These are phyloP conservation scores for Cryptococcus sp. DNA, from an alignment of 1,284 basidiomycete genomes.

Conservation along the genomic window DNA sequence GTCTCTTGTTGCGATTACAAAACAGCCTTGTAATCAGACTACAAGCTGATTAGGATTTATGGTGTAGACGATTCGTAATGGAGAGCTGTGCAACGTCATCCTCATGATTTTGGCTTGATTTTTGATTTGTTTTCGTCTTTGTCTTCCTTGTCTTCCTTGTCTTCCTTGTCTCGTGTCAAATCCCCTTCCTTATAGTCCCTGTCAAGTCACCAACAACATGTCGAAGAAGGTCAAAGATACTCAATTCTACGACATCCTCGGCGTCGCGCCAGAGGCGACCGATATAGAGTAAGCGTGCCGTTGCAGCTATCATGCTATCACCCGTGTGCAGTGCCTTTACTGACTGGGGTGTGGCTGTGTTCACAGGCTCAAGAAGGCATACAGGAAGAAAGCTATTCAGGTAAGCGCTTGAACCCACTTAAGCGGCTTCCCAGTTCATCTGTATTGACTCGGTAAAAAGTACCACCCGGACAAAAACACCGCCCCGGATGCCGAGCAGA, in stretches of 20 bases:
- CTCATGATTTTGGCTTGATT: too few species aligned
- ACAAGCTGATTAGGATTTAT: too few species aligned
- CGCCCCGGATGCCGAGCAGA: constrained; percentile 81
- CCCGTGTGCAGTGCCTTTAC: not conserved
- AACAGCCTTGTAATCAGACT: too few species aligned
- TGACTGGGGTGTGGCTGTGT: not conserved
- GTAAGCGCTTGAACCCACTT: constrained; percentile 54
- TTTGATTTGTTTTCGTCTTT: too few species aligned
- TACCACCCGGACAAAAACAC: constrained; percentile 94
- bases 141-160: too few species aligned
- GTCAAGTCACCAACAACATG: constrained; percentile 3
- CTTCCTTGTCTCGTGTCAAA: not conserved
- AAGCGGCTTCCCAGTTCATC: not conserved
- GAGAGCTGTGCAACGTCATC: too few species aligned
- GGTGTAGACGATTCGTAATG: too few species aligned
- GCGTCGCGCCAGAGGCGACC: constrained; percentile 47
- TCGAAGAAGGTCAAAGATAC: constrained; percentile 46
- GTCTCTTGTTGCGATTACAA: too few species aligned
- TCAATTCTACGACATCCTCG: constrained; percentile 51
- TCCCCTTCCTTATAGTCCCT: not conserved
- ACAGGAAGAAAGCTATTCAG: constrained; percentile 92
- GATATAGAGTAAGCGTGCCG: constrained; percentile 46
- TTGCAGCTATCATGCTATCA: not conserved
- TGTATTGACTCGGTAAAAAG: constrained; percentile 51
- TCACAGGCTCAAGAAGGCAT: constrained; percentile 83